Evolutionary conservation across 2,329 filamentous ascomycete genomes (phyloP).

Genomic region (Leptographium radiaticola): DNA sequence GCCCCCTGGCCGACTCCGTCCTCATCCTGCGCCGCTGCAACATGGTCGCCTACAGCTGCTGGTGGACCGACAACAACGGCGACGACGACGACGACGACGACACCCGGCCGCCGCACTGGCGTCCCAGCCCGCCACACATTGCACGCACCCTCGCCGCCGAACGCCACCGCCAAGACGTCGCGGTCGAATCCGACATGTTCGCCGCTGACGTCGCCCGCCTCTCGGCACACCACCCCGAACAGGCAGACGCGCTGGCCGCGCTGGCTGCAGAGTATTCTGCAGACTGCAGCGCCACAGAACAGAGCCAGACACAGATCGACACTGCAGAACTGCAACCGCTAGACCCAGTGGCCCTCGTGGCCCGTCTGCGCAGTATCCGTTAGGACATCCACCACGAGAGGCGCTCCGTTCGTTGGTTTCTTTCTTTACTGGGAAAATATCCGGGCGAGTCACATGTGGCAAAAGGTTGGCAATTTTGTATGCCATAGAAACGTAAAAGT

Average conservation of each 20-base stretch:
- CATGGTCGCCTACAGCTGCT: slow-evolving; percentile 19
- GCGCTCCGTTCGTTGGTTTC: no score
- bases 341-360: background rate
- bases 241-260: slow-evolving; percentile 6
- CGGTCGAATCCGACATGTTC: slow-evolving; percentile 18
- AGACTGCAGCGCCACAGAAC: background rate
- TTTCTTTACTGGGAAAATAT: no score
- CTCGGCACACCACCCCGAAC: slow-evolving; percentile 4
- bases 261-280: slow-evolving; percentile 1
- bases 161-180: slow-evolving; percentile 4
- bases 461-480: no score
- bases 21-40: slow-evolving; percentile 26
- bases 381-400: background rate
- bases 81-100: background rate
- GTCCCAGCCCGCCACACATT: background rate
- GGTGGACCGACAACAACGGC: background rate
- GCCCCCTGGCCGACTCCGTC: slow-evolving; percentile 17
- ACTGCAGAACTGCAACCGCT: background rate
- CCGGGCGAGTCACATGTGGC: no score
- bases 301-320: background rate
- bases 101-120: background rate
- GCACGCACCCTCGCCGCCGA: slow-evolving; percentile 10
- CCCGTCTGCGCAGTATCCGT: background rate
- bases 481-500: no score
- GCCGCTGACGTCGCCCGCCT: slow-evolving; percentile 8